phyloP scores from a whole-genome alignment of 176 grass and related monocot genomes.

The Panicum miliaceum region DNA sequence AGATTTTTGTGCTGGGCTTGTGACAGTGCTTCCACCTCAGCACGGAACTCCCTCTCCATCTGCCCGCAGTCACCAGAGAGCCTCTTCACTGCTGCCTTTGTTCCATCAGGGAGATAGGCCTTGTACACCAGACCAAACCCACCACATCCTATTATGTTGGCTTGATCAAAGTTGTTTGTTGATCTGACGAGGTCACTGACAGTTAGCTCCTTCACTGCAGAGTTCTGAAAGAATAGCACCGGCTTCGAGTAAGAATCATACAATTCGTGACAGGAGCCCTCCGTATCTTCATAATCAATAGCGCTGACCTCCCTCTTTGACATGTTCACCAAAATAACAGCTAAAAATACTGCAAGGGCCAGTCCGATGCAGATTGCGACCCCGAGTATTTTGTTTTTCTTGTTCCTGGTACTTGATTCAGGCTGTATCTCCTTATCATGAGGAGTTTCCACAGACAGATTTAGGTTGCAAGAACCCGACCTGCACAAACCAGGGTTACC shows the following conservation, averaged over 20 bases:
- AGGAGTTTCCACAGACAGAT: conserved; percentile 34
- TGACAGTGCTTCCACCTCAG: conserved; percentile 88
- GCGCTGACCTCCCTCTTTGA: conserved; percentile 57
- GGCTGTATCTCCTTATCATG: conserved; percentile 16
- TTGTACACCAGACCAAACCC: conserved; percentile 97
- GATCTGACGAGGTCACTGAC: conserved; percentile 85
- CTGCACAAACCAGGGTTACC: conserved; percentile 80
- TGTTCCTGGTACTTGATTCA: conserved; percentile 41
- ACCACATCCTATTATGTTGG: conserved; percentile 93
- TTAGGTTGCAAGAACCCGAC: conserved; percentile 57
- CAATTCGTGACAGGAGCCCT: conserved; percentile 46
- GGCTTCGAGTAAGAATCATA: conserved; percentile 71
- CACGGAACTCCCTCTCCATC: conserved; percentile 97
- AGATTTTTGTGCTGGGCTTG: conserved; percentile 92
- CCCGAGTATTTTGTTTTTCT: conserved; percentile 76
- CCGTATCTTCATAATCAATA: conserved; percentile 54
- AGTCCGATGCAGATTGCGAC: conserved; percentile 72
- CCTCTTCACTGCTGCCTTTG: conserved; percentile 89
- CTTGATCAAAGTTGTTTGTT: conserved; percentile 96
- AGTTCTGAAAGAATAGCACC: conserved; percentile 83
- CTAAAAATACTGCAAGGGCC: conserved; percentile 65
- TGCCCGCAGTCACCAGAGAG: conserved; percentile 93
- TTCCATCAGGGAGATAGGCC: conserved; percentile 88
- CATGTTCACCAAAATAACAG: conserved; percentile 78
- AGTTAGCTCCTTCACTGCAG: conserved; percentile 72